Conservation (phyloP, 441 rosid genomes). For the Adansonia gregorii region DNA sequence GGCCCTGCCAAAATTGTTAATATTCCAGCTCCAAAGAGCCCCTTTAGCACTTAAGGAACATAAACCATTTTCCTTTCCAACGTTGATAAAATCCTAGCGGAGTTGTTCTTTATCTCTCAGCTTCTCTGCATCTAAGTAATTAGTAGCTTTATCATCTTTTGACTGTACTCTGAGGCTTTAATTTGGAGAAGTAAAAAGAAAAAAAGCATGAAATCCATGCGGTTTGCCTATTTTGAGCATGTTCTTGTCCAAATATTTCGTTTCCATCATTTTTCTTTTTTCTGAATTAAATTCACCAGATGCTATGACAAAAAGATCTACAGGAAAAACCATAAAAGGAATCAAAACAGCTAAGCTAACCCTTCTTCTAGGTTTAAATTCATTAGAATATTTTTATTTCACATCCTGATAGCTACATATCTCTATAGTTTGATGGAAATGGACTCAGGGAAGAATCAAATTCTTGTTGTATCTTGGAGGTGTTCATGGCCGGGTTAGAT, state of each 20-base stretch:
- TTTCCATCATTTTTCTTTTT: neutral
- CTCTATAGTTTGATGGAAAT: neutral
- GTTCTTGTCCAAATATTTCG: neutral
- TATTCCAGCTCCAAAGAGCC: constrained; percentile 18
- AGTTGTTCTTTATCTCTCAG: neutral
- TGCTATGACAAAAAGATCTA: neutral
- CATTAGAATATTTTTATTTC: neutral
- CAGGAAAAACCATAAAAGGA: neutral
- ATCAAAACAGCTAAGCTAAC: neutral
- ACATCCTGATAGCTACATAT: neutral
- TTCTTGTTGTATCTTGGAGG: constrained; percentile 5
- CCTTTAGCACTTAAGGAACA: constrained; percentile 6
- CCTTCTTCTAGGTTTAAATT: neutral
- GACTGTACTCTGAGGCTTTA: constrained; percentile 9
- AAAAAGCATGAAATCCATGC: neutral
- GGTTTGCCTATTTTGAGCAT: neutral
- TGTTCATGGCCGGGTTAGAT: no score
- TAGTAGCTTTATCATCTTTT: neutral
- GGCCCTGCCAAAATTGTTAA: constrained; percentile 2
- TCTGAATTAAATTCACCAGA: neutral
- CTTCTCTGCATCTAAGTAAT: neutral
- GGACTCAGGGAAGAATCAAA: constrained; percentile 4
- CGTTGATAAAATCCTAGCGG: neutral
- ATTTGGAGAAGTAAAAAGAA: neutral
- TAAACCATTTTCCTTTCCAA: neutral